phyloP scores from a whole-genome alignment of 2,329 filamentous ascomycete species.

The Colletotrichum spinosum region DNA sequence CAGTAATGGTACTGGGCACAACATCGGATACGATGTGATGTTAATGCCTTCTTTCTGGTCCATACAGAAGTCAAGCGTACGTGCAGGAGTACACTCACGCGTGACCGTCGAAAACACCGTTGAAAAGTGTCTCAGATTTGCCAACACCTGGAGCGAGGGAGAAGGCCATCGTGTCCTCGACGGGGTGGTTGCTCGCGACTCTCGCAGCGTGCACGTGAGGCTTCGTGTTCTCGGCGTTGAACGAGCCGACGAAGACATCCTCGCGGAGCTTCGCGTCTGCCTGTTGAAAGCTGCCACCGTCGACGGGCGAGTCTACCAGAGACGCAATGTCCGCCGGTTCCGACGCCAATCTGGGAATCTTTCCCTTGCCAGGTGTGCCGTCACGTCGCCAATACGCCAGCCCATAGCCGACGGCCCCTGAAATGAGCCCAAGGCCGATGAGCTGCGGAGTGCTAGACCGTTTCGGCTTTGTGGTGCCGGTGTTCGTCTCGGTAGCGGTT shows the following conservation, averaged over 20 bases:
- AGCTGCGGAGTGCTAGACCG: background rate
- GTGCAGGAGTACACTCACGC: conserved; percentile 48
- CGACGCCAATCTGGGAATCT: conserved; percentile 20
- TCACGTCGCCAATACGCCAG: background rate
- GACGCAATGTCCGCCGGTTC: conserved; percentile 22
- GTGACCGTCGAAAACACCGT: conserved; percentile 62
- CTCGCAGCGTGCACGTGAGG: conserved; percentile 48
- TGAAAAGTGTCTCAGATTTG: conserved; percentile 44
- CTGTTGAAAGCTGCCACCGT: conserved; percentile 39
- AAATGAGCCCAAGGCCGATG: background rate
- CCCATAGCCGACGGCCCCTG: background rate
- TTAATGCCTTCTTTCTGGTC: too few species aligned
- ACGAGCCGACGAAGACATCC: conserved; percentile 44
- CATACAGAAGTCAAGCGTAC: too few species aligned
- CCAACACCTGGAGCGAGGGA: conserved; percentile 46
- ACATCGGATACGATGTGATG: too few species aligned
- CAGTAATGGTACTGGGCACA: background rate
- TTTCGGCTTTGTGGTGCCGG: background rate
- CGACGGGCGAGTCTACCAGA: conserved; percentile 22
- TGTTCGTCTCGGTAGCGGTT: background rate
- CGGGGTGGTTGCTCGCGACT: conserved; percentile 49
- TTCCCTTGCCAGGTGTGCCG: background rate
- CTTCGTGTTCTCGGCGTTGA: conserved; percentile 40
- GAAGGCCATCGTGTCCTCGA: conserved; percentile 51
- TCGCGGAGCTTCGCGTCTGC: conserved; percentile 47